phyloP scores from a whole-genome alignment of 495 filamentous ascomycete genomes.

The Sordaria brevicollis region DNA sequence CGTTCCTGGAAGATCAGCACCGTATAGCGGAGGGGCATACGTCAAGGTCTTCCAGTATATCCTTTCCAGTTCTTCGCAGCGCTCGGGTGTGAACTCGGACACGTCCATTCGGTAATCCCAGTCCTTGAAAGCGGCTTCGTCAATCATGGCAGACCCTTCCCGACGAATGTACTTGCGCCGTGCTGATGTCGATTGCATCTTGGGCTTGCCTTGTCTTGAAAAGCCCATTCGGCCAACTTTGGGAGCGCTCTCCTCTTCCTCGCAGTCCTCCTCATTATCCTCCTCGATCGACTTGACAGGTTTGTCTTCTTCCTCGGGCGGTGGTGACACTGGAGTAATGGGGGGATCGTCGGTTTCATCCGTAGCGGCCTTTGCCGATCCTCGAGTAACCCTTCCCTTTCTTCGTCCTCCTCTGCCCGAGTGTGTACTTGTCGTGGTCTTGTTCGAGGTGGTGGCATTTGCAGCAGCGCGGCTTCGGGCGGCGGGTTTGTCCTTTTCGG shows the following conservation, averaged over 20 bases:
- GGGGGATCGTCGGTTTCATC: conserved; percentile 22
- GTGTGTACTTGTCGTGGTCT: conserved; percentile 3
- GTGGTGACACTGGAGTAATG: conserved; percentile 46
- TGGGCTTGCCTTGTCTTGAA: conserved; percentile 32
- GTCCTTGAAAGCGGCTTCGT: conserved; percentile 75
- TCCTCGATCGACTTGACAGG: conserved; percentile 35
- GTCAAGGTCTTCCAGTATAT: conserved; percentile 94
- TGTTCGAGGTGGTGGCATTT: conserved; percentile 7
- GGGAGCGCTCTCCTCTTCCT: conserved; percentile 27
- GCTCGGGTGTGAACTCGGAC: conserved; percentile 76
- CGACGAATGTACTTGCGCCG: conserved; percentile 73
- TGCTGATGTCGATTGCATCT: conserved; percentile 45
- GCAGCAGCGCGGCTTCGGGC: conserved; percentile 19
- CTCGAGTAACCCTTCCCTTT: conserved; percentile 13
- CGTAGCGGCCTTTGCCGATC: conserved; percentile 15
- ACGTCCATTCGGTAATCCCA: conserved; percentile 84
- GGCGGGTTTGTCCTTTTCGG: conserved; percentile 44
- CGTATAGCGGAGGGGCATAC: conserved; percentile 89
- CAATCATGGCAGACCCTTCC: conserved; percentile 60
- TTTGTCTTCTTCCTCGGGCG: conserved; percentile 26
- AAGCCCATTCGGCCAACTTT: conserved; percentile 30
- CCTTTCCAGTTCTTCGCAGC: conserved; percentile 87
- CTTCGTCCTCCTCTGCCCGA: conserved; percentile 24
- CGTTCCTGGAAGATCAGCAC: conserved; percentile 91
- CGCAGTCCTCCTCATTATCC: conserved; percentile 33